phyloP scores from a whole-genome alignment of 129 eudicot genomes.

The Saposhnikovia divaricata region DNA sequence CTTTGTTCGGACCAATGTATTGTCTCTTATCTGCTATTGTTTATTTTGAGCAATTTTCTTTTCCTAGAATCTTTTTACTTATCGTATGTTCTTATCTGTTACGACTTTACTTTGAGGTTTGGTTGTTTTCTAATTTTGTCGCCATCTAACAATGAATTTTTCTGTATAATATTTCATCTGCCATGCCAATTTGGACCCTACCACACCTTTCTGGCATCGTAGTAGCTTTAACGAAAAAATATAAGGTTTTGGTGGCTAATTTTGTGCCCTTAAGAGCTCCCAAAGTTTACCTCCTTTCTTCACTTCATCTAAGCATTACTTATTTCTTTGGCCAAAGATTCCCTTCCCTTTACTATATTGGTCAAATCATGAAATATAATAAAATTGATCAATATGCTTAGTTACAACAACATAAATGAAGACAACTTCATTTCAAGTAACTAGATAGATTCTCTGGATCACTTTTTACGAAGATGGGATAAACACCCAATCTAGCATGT shows the following conservation, averaged over 20 bases:
- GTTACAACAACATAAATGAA: neutral
- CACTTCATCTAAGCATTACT: neutral
- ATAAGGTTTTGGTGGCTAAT: neutral
- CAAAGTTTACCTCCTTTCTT: neutral
- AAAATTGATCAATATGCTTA: neutral
- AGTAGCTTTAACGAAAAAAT: neutral
- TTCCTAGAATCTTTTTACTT: neutral
- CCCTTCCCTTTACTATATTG: neutral
- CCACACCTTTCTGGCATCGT: neutral
- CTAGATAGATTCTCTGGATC: neutral
- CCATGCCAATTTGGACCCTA: neutral
- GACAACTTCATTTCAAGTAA: neutral
- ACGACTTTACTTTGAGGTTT: neutral
- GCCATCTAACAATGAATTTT: neutral
- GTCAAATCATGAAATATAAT: neutral
- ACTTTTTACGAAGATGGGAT: neutral
- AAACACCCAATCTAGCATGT: neutral
- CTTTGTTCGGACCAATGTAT: conserved; percentile 84
- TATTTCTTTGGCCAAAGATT: neutral
- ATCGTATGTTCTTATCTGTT: neutral
- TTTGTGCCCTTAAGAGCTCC: neutral
- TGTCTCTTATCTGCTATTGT: conserved; percentile 14
- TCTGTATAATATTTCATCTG: neutral
- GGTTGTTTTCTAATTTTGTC: neutral
- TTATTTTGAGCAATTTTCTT: neutral